A percentile compares a stretch with the other conserved stretches of the same genome.
Conservation (phyloP, 1,284 basidiomycete species). For the Puccinia coronata region DNA sequence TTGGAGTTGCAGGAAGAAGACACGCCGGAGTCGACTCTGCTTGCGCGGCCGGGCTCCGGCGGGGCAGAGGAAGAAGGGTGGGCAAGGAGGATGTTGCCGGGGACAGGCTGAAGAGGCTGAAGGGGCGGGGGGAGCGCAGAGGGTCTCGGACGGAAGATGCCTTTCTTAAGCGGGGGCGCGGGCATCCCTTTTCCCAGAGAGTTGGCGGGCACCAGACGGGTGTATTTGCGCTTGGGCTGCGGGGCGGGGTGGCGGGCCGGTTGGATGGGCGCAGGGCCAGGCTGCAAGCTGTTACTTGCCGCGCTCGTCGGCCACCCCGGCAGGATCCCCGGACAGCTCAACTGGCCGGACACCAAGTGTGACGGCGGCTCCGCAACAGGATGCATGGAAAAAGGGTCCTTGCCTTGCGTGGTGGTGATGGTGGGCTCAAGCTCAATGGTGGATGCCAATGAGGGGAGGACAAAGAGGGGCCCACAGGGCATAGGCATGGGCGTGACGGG, state of each 20-base stretch:
- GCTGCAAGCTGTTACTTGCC: background rate
- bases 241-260: background rate
- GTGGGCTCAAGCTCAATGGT: background rate
- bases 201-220: background rate
- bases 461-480: background rate
- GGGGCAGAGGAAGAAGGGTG: background rate
- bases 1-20: background rate
- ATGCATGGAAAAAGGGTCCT: background rate
- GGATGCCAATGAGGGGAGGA: background rate
- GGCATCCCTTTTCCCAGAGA: constrained; percentile 26
- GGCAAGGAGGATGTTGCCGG: background rate
- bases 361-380: background rate
- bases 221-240: background rate
- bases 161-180: constrained; percentile 23
- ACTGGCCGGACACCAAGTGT: constrained; percentile 15
- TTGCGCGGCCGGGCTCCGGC: background rate
- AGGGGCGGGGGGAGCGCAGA: background rate
- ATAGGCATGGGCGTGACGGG: constrained; percentile 30
- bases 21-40: background rate
- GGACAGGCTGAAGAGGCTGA: too few relatives aligned
- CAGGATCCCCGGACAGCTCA: constrained; percentile 29
- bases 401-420: background rate
- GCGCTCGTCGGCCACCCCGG: constrained; percentile 14
- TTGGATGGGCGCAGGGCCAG: background rate
- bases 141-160: constrained; percentile 31